Percentiles rank a stretch among this genome's conserved stretches.
Evolutionary conservation across 2,329 filamentous ascomycete genomes (phyloP).

Genomic region (Lachnellula subtilissima): DNA sequence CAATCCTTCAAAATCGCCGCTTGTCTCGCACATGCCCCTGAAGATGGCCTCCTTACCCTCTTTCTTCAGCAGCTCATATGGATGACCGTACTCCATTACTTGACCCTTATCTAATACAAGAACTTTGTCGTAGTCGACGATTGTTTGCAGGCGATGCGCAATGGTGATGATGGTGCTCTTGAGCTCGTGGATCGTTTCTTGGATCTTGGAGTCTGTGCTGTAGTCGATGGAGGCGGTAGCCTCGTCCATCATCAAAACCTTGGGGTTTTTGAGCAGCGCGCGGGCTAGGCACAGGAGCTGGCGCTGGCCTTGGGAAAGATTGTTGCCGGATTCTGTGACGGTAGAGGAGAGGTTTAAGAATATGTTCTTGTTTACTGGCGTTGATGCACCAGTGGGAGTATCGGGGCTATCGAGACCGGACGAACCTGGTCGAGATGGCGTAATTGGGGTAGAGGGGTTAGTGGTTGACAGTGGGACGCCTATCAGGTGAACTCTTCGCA

Average conservation of each 20-base stretch:
- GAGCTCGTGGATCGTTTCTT: constrained; percentile 91
- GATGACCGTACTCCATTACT: constrained; percentile 87
- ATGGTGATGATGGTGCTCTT: constrained; percentile 94
- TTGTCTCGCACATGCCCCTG: constrained; percentile 64
- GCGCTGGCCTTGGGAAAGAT: constrained; percentile 91
- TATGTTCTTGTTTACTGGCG: constrained; percentile 77
- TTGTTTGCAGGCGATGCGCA: constrained; percentile 90
- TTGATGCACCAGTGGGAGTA: constrained; percentile 26
- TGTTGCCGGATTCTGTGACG: constrained; percentile 86
- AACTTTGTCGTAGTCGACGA: constrained; percentile 97
- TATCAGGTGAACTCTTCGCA: constrained; percentile 86
- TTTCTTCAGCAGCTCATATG: constrained; percentile 72
- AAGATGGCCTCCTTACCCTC: constrained; percentile 50
- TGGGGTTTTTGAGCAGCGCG: constrained; percentile 84
- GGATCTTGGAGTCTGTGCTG: constrained; percentile 90
- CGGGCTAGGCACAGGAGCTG: constrained; percentile 91
- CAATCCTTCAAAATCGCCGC: constrained; percentile 56
- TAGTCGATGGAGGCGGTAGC: constrained; percentile 98
- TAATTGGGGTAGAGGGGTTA: constrained; percentile 31
- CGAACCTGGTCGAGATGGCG: constrained; percentile 27
- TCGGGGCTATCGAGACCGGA: constrained; percentile 23
- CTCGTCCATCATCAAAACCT: constrained; percentile 98
- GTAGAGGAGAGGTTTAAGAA: constrained; percentile 82
- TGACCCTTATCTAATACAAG: constrained; percentile 85
- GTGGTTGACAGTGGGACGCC: constrained; percentile 38